Conservation (phyloP, 2,329 filamentous ascomycete genomes). For the Graphiopsis chlorocephala region DNA sequence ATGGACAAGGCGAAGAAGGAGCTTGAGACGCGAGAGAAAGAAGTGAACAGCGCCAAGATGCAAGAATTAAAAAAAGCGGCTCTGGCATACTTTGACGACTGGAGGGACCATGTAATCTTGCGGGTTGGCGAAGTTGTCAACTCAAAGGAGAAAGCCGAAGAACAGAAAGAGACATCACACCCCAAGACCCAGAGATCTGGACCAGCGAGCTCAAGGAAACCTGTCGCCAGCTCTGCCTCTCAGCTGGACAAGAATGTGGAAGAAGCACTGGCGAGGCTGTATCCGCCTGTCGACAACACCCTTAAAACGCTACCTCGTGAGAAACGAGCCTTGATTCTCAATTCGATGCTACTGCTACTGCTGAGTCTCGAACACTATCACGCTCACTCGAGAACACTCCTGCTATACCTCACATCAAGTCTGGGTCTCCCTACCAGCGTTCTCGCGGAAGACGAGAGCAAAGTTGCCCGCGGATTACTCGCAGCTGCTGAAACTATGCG, state of each 20-base stretch:
- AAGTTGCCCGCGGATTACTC: conserved; percentile 71
- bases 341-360: conserved; percentile 38
- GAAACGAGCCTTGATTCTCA: conserved; percentile 36
- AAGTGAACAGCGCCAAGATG: conserved; percentile 51
- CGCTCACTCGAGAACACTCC: conserved; percentile 36
- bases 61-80: conserved; percentile 68
- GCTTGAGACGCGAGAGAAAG: conserved; percentile 44
- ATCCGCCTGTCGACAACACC: conserved; percentile 38
- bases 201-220: conserved; percentile 20
- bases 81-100: conserved; percentile 72
- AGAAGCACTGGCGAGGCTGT: conserved; percentile 31
- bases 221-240: conserved; percentile 20
- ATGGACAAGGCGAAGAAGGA: conserved; percentile 30
- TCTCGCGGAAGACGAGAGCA: conserved; percentile 52
- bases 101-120: conserved; percentile 68
- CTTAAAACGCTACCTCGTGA: conserved; percentile 36
- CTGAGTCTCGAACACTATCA: conserved; percentile 40
- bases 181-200: conserved; percentile 27
- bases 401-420: conserved; percentile 35
- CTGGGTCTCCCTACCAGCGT: conserved; percentile 33
- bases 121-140: conserved; percentile 67
- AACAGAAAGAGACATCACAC: conserved; percentile 38
- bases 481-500: conserved; percentile 74
- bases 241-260: conserved; percentile 31
- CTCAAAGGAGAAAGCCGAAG: conserved; percentile 32